These are phyloP conservation scores for Coemansia aciculifera DNA, from an alignment of 192 early-diverging fungal species.

Conservation along the genomic window DNA sequence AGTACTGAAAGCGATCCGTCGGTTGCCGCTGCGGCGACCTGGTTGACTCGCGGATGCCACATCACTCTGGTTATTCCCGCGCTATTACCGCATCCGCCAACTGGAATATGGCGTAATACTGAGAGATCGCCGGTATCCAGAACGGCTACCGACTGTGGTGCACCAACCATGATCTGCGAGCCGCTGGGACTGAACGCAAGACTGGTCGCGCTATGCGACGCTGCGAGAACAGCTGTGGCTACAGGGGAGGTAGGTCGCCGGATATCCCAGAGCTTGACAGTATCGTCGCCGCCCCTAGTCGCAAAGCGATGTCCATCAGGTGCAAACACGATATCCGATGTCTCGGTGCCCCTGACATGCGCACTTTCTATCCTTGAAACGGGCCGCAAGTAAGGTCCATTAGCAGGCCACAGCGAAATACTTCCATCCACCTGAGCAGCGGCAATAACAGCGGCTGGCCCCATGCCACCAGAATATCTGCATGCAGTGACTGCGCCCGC, in stretches of 20 bases:
- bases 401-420: constrained; percentile 73
- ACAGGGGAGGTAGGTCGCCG: constrained; percentile 61
- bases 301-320: constrained; percentile 65
- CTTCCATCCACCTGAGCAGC: constrained; percentile 72
- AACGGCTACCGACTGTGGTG: constrained; percentile 11
- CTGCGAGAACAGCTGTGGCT: constrained; percentile 57
- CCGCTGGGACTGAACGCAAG: constrained; percentile 85
- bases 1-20: constrained; percentile 75
- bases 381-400: constrained; percentile 60
- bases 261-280: constrained; percentile 93
- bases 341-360: constrained; percentile 68
- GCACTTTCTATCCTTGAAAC: constrained; percentile 65
- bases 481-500: constrained; percentile 74
- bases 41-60: constrained; percentile 88
- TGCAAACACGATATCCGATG: constrained; percentile 70
- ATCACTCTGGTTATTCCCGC: constrained; percentile 52
- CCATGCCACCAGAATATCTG: constrained; percentile 55
- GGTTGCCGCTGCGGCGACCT: constrained; percentile 77
- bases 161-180: constrained; percentile 72
- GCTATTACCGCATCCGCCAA: constrained; percentile 48
- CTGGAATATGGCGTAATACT: not conserved
- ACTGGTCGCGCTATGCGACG: constrained; percentile 61
- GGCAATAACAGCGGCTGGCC: constrained; percentile 16
- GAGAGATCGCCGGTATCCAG: constrained; percentile 13
- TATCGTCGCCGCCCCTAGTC: constrained; percentile 80